A percentile compares a stretch with the other conserved stretches of the same genome.
These are phyloP conservation scores for Vigna unguiculata DNA, from an alignment of 306 rosid genomes.

Conservation along the genomic window DNA sequence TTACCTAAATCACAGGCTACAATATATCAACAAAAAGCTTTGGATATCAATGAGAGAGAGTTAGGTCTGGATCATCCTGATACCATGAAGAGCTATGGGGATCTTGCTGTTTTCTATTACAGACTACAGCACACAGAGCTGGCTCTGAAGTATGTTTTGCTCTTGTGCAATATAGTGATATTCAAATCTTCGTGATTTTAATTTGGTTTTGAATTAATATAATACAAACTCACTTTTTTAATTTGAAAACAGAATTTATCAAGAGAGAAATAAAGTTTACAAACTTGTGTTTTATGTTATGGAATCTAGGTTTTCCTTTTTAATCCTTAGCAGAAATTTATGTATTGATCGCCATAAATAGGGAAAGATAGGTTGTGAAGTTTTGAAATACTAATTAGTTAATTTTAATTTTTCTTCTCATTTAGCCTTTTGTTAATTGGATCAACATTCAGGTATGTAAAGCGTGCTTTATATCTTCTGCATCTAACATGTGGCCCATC, in stretches of 20 bases:
- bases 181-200: not conserved
- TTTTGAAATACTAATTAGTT: not conserved
- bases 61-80: constrained; percentile 99
- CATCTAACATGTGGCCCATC: constrained; percentile 98
- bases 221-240: not conserved
- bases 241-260: constrained; percentile 25
- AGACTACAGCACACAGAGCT: constrained; percentile 98
- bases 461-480: constrained; percentile 96
- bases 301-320: not conserved
- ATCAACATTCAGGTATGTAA: constrained; percentile 76
- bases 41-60: constrained; percentile 98
- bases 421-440: constrained; percentile 29
- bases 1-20: constrained; percentile 77
- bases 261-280: constrained; percentile 22
- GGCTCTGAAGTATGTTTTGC: constrained; percentile 87
- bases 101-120: constrained; percentile 98
- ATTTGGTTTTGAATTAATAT: constrained; percentile 9
- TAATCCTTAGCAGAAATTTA: not conserved
- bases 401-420: constrained; percentile 36
- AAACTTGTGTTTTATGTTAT: constrained; percentile 1
- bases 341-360: not conserved
- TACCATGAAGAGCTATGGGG: constrained; percentile 99
- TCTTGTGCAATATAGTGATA: constrained; percentile 39
- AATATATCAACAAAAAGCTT: constrained; percentile 95
- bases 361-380: not conserved